Base-by-base conservation (phyloP, 2,329 filamentous ascomycete species). In the Pseudogymnoascus sp. region DNA sequence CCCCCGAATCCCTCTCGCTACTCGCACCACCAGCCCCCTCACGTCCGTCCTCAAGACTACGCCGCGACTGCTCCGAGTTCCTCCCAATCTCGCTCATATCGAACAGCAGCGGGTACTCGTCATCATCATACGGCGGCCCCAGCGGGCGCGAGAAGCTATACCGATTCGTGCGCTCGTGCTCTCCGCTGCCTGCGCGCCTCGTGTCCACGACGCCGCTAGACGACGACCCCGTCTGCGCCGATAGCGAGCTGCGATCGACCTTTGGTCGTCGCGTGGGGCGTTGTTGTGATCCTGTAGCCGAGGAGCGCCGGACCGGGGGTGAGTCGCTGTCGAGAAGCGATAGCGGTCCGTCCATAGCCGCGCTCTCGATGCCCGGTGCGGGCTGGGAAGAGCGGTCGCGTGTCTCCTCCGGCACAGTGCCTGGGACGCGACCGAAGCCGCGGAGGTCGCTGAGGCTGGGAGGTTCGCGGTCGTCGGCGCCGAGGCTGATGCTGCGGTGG, bases 61-160 rank as follows among this genome's bases (percentile, higher is more conserved):
- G 79, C 65, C 84, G 77, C 50, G 81, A 80, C 38, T 61, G 59
- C 35, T 61, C 59, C 21, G 35, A 40, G 53, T 75, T 70, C 16
- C 82, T 78, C 67, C 86, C 85, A 71, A 90, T 82, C 73, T 91
- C 88, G 37, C 86, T 89, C 79, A 91, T 85, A 66, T 88, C 86
- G 73, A 91, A 91, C 8, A 91, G 79, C 8, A 91, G 74, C 0
- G 86, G 86, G 26, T 61, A 61, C 70, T 91, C 88, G 62, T 89
- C 88, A 65, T 88, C 86, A 24, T 78, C 74, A 38, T 40, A 40
- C 1, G 59, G 33, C 0, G 72, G 71, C 6, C 72, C 74, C 14
- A 72, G 68, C 21, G 76, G 74, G 42, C 78, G 76, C 0, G 76
- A 74, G 56, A 78, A 77, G 63, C 78, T 81, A 63, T 79, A 76